Evolutionary conservation across 1,284 basidiomycete genomes (phyloP), one percentile per base, ranked within the genome.

Genomic region (Termitomyces sp.): DNA sequence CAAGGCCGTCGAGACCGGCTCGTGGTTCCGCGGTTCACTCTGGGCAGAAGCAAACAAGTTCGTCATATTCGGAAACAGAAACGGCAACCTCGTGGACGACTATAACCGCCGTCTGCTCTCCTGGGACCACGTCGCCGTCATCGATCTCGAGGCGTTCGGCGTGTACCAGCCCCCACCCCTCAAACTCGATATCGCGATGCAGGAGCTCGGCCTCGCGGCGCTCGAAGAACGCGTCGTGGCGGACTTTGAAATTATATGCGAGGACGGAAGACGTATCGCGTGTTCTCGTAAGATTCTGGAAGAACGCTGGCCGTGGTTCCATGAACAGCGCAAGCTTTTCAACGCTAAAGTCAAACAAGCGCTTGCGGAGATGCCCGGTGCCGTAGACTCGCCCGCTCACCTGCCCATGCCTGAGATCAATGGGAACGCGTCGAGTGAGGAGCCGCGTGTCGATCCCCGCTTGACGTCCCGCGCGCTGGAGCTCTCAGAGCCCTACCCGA

Each of bases 301-400:
- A 67, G 86, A 90, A 39, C 81, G 94, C 13, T 98, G 95, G 95
- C 84, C 88, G 0, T 98, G 95, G 95, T 95, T 98, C 77, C 83
- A 82, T 56, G 80, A 86, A 52, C 86, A 93, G 66, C 75, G 86
- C 21, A 68, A 72, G 51, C 70, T 75, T 52, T 83, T 89, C 62
- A 62, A 84, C 31, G 75, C 80, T 50, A 76, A 74, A 6, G 86
- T 86, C 0, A 72, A 73, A 48, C 73, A 71, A 28, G 75, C 80
- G 2, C 70, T 84, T 39, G 80, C 84, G 45, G 70, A 73, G n/a
- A 69, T 88, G 48, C 83, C 87, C 0, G 66, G 49, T 8, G 39
- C 74, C 0, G 65, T 21, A 5, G 47, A 74, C 2, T 80, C 82
- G 9, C 66, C 79, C 1, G 81, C 82, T 71, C 77, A 85, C 58